Evolutionary conservation across 345 rosid genomes (phyloP).

Genomic region (Sisymbrium irio): DNA sequence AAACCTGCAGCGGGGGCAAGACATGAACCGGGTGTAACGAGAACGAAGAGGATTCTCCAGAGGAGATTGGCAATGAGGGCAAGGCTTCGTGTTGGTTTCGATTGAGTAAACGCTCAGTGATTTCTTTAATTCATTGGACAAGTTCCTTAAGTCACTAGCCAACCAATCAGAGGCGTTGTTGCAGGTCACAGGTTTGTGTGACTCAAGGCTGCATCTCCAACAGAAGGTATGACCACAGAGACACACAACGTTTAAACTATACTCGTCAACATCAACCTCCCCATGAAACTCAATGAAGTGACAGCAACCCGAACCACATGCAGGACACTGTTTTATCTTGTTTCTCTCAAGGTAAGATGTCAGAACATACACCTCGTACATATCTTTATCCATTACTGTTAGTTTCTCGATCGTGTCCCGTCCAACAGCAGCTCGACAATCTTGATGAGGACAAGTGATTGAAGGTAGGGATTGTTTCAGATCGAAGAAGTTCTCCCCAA

Average conservation of each 20-base stretch:
- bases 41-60: background rate
- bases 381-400: background rate
- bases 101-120: background rate
- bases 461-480: background rate
- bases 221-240: conserved; percentile 28
- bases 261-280: background rate
- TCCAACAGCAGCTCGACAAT: conserved; percentile 17
- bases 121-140: background rate
- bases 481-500: background rate
- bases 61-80: conserved; percentile 8
- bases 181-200: conserved; percentile 33
- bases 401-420: conserved; percentile 18
- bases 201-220: conserved; percentile 23
- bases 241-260: conserved; percentile 17
- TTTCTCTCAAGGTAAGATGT: conserved; percentile 1
- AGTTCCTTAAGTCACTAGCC: background rate
- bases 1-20: conserved; percentile 22
- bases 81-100: background rate
- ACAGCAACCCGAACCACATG: background rate
- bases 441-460: conserved; percentile 20
- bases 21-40: background rate
- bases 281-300: conserved; percentile 1
- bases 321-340: conserved; percentile 24
- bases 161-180: conserved; percentile 31
- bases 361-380: conserved; percentile 6